A percentile compares a stretch with the other conserved stretches of the same genome.
Evolutionary conservation across 2,329 filamentous ascomycete genomes (phyloP).

Genomic region (Penicillium thymicola): DNA sequence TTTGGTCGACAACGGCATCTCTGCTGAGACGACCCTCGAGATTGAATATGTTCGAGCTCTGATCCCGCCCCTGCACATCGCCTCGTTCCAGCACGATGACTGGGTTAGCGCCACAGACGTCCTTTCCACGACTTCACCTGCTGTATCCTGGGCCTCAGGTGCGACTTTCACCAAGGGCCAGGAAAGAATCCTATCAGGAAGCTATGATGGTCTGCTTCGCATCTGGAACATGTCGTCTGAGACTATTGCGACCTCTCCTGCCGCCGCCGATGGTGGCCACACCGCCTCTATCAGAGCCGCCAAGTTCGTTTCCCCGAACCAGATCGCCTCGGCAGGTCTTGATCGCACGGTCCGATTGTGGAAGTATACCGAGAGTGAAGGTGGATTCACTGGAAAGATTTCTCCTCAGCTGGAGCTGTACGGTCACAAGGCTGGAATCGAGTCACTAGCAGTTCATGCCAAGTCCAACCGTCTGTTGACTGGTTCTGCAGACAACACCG

Average conservation of each 20-base stretch:
- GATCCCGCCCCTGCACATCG: constrained; percentile 82
- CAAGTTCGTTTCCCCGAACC: constrained; percentile 73
- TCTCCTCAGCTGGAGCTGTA: constrained; percentile 77
- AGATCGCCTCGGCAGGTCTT: constrained; percentile 77
- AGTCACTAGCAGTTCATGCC: constrained; percentile 70
- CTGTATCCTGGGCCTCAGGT: constrained; percentile 54
- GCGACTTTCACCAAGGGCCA: constrained; percentile 52
- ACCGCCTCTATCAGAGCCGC: constrained; percentile 74
- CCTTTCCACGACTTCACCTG: constrained; percentile 63
- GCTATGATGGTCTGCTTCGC: constrained; percentile 83
- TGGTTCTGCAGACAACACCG: constrained; percentile 74
- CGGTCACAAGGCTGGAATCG: constrained; percentile 72
- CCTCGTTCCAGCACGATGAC: constrained; percentile 94
- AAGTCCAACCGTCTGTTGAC: constrained; percentile 76
- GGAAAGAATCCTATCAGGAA: constrained; percentile 80
- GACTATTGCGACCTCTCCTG: constrained; percentile 71
- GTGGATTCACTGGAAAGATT: constrained; percentile 59
- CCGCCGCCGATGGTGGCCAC: constrained; percentile 67
- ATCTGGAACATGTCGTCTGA: constrained; percentile 90
- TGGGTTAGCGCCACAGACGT: constrained; percentile 91
- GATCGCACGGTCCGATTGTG: constrained; percentile 85
- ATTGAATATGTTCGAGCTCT: constrained; percentile 92
- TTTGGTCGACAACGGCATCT: constrained; percentile 79
- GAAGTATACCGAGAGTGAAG: constrained; percentile 72
- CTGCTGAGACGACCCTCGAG: constrained; percentile 78